Evolutionary conservation across 805 yeast species (phyloP).

Genomic region (Candida tibetensis): DNA sequence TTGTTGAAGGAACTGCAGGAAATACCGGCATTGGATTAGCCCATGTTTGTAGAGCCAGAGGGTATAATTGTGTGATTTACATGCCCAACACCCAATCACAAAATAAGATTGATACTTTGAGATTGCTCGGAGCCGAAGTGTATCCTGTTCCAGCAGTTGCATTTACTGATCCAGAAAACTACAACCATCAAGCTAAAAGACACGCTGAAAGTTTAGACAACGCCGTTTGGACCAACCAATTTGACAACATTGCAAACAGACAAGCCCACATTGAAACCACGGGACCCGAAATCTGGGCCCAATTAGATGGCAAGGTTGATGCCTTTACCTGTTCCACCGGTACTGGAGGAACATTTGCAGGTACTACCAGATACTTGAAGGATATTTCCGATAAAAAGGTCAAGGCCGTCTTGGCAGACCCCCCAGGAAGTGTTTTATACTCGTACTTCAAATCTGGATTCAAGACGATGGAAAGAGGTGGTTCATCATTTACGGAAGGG

Average conservation of each 20-base stretch:
- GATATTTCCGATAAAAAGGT: conserved; percentile 59
- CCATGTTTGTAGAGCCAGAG: conserved; percentile 72
- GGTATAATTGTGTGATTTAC: conserved; percentile 81
- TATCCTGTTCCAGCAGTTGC: conserved; percentile 88
- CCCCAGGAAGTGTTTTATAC: conserved; percentile 87
- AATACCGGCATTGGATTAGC: conserved; percentile 95
- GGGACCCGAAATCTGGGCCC: conserved; percentile 92
- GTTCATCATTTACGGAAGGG: conserved; percentile 91
- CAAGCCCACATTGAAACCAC: conserved; percentile 87
- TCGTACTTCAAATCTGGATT: conserved; percentile 74
- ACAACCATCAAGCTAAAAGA: conserved; percentile 81
- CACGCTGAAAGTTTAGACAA: conserved; percentile 75
- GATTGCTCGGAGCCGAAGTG: conserved; percentile 80
- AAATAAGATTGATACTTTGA: conserved; percentile 70
- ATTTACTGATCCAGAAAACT: conserved; percentile 75
- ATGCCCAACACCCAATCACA: conserved; percentile 91
- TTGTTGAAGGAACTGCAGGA: conserved; percentile 93
- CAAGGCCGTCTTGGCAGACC: conserved; percentile 78
- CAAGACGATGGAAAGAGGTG: conserved; percentile 63
- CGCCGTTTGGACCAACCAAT: conserved; percentile 92
- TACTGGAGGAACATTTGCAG: conserved; percentile 91
- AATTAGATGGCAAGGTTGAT: conserved; percentile 71
- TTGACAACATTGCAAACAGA: conserved; percentile 84
- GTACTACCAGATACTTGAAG: conserved; percentile 76
- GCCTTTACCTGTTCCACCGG: conserved; percentile 92